Evolutionary conservation across 495 filamentous ascomycete species (phyloP).

Genomic region (Lasiosphaeria ovina): DNA sequence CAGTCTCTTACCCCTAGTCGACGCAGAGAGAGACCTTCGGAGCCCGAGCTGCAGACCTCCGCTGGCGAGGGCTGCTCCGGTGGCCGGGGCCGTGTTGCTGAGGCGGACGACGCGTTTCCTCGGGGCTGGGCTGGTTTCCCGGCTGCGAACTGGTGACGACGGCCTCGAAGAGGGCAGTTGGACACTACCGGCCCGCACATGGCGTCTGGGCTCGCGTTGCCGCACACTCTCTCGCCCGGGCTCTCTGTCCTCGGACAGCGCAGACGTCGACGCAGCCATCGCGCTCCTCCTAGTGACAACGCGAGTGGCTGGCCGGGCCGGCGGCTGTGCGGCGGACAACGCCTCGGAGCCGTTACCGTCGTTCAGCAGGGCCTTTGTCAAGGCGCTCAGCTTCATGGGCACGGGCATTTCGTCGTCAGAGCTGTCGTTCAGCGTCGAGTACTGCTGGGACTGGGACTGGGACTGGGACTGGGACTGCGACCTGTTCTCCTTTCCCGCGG

Average conservation of each 20-base stretch:
- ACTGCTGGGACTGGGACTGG: slow-evolving; percentile 29
- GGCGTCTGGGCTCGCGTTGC: slow-evolving; percentile 33
- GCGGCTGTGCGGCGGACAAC: slow-evolving; percentile 34
- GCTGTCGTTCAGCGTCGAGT: slow-evolving; percentile 54
- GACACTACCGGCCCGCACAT: slow-evolving; percentile 38
- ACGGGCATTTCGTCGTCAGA: slow-evolving; percentile 71
- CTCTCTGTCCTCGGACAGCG: slow-evolving; percentile 25
- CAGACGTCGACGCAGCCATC: slow-evolving; percentile 30
- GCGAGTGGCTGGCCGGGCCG: slow-evolving; percentile 50
- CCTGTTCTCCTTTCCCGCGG: slow-evolving; percentile 6
- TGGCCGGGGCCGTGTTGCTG: slow-evolving; percentile 41
- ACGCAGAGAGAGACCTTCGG: slow-evolving; percentile 37
- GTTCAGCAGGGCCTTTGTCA: slow-evolving; percentile 72
- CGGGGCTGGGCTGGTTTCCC: slow-evolving; percentile 39
- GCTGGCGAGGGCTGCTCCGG: slow-evolving; percentile 12
- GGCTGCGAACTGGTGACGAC: slow-evolving; percentile 35
- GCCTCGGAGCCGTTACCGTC: slow-evolving; percentile 48
- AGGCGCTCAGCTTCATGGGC: slow-evolving; percentile 76
- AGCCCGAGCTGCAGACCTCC: slow-evolving; percentile 32
- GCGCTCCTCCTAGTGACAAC: slow-evolving; percentile 48
- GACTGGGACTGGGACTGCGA: slow-evolving; percentile 25
- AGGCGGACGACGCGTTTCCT: slow-evolving; percentile 59
- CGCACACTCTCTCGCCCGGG: slow-evolving; percentile 13
- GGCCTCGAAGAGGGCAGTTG: slow-evolving; percentile 36
- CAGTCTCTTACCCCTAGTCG: slow-evolving; percentile 36